A percentile compares a stretch with the other conserved stretches of the same genome.
Evolutionary conservation across 148 eudicot species (phyloP).

Genomic region (Rhododendron mucronatum): DNA sequence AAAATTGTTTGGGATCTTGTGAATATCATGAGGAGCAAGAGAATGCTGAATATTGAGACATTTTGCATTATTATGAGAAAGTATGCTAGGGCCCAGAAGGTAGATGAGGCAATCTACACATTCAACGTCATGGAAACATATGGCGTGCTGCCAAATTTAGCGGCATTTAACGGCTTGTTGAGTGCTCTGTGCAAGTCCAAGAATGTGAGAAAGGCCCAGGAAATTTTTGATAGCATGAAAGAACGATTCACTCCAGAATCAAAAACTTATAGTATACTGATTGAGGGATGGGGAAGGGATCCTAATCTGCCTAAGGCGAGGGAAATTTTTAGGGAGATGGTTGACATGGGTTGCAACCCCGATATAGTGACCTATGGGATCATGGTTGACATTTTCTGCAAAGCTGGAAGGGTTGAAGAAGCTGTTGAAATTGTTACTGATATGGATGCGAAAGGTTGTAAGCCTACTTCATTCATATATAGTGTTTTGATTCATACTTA

Average conservation of each 20-base stretch:
- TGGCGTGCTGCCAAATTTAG: constrained; percentile 52
- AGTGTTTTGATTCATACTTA: constrained; percentile 76
- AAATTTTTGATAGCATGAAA: constrained; percentile 76
- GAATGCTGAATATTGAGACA: constrained; percentile 73
- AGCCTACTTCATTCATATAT: constrained; percentile 73
- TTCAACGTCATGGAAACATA: constrained; percentile 81
- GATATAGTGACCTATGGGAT: constrained; percentile 84
- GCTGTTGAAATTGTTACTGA: constrained; percentile 57
- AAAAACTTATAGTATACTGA: constrained; percentile 75
- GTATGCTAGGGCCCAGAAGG: constrained; percentile 87
- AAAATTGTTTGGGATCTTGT: constrained; percentile 92
- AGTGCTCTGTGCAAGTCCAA: constrained; percentile 92
- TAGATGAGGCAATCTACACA: constrained; percentile 85
- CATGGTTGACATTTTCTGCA: constrained; percentile 86
- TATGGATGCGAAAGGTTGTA: constrained; percentile 59
- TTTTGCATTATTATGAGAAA: constrained; percentile 91
- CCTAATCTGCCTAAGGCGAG: constrained; percentile 87
- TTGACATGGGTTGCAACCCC: constrained; percentile 54
- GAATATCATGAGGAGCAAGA: constrained; percentile 59
- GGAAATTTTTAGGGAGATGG: constrained; percentile 68
- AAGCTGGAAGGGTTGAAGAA: constrained; percentile 80
- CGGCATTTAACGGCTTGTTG: constrained; percentile 82
- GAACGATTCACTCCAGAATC: constrained; percentile 51
- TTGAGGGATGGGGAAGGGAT: constrained; percentile 86
- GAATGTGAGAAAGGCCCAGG: constrained; percentile 86